Percentiles rank a stretch among this genome's conserved stretches.
Conservation (phyloP, 495 filamentous ascomycete species). For the Tuber aestivum region DNA sequence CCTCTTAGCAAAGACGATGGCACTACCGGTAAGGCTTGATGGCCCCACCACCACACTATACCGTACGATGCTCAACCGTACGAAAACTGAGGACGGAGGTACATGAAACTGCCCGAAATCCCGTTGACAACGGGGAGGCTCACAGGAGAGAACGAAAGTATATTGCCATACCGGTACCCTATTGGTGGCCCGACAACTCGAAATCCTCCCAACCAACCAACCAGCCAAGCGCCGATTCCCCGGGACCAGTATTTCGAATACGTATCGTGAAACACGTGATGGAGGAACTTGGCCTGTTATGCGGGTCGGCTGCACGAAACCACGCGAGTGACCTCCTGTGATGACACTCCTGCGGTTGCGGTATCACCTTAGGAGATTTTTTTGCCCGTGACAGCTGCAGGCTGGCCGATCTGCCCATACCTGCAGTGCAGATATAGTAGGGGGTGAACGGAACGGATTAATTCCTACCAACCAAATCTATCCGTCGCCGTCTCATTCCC, state of each 20-base stretch:
- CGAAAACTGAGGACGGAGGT: background rate
- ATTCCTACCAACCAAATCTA: background rate
- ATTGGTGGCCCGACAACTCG: background rate
- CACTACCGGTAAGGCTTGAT: background rate
- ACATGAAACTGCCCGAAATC: background rate
- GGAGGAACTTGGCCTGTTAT: background rate
- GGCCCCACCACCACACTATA: background rate
- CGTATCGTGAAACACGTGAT: background rate
- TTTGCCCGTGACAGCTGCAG: background rate
- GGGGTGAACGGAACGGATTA: background rate
- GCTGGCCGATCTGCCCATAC: background rate
- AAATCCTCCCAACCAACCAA: background rate
- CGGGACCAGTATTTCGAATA: background rate
- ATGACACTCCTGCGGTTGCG: background rate
- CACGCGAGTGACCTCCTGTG: background rate
- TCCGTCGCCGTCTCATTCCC: background rate
- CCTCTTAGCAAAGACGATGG: background rate
- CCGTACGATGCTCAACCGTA: background rate
- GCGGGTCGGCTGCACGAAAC: background rate
- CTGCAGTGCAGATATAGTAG: background rate
- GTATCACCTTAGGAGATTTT: background rate
- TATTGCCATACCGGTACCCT: background rate
- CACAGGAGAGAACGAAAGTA: background rate
- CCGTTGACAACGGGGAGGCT: background rate
- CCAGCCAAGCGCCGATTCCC: background rate